phyloP scores from a whole-genome alignment of 116 monocot species.

The Cymodocea nodosa region DNA sequence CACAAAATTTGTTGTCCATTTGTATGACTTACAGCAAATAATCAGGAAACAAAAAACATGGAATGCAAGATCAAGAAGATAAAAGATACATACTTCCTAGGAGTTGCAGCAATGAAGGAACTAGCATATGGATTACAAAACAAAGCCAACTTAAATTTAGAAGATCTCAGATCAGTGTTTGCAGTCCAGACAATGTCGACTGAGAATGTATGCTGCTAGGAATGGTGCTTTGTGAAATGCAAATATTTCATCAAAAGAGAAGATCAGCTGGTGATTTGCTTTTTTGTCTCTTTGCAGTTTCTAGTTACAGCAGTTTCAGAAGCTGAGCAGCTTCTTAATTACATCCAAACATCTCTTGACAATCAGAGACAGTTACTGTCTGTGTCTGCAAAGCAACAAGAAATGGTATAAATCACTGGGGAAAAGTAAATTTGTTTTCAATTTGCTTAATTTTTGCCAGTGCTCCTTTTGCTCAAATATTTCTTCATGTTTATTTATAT shows the following conservation, averaged over 20 bases:
- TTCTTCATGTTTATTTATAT: background rate
- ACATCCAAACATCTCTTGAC: constrained; percentile 26
- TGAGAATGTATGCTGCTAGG: constrained; percentile 37
- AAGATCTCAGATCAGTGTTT: constrained; percentile 25
- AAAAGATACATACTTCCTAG: constrained; percentile 31
- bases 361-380: constrained; percentile 35
- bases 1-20: background rate
- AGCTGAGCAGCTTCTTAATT: constrained; percentile 37
- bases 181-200: constrained; percentile 20
- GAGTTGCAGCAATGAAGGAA: constrained; percentile 35
- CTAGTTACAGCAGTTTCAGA: constrained; percentile 34
- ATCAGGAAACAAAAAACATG: constrained; percentile 35
- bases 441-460: constrained; percentile 1
- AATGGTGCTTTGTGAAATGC: background rate
- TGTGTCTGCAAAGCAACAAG: constrained; percentile 41
- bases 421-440: background rate
- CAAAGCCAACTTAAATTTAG: constrained; percentile 21
- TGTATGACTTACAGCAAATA: background rate
- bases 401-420: constrained; percentile 22
- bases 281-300: constrained; percentile 30
- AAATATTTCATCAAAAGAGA: background rate
- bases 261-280: background rate
- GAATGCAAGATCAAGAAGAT: constrained; percentile 36
- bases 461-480: background rate
- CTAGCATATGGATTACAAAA: constrained; percentile 24